A percentile compares a stretch with the other conserved stretches of the same genome.
Evolutionary conservation across 306 rosid species (phyloP).

Genomic region (Rosa multiflora): DNA sequence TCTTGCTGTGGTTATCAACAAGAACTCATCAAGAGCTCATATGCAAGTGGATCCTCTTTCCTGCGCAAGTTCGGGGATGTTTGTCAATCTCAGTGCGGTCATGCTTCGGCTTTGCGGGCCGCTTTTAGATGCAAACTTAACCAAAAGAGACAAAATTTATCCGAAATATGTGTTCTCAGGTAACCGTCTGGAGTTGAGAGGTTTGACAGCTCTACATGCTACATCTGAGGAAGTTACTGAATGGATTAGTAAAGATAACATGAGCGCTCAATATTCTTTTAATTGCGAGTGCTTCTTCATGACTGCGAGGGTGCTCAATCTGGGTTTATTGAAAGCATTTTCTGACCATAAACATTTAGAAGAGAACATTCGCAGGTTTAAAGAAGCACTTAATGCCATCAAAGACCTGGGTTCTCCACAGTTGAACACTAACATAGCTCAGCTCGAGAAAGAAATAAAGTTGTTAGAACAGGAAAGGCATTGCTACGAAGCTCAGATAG

Average conservation of each 20-base stretch:
- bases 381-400: slow-evolving; percentile 74
- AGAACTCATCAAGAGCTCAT: slow-evolving; percentile 88
- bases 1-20: slow-evolving; percentile 87
- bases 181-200: slow-evolving; percentile 71
- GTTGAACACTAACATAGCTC: slow-evolving; percentile 51
- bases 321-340: slow-evolving; percentile 90
- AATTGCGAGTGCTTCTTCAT: slow-evolving; percentile 96
- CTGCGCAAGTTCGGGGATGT: slow-evolving; percentile 97
- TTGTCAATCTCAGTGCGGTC: slow-evolving; percentile 91
- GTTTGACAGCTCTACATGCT: slow-evolving; percentile 93
- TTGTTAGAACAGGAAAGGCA: slow-evolving; percentile 67
- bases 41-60: slow-evolving; percentile 81
- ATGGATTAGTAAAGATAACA: slow-evolving; percentile 56
- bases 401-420: slow-evolving; percentile 61
- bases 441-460: slow-evolving; percentile 81
- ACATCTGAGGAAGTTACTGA: slow-evolving; percentile 88
- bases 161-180: slow-evolving; percentile 70
- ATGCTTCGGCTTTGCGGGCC: slow-evolving; percentile 94
- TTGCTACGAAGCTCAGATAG: slow-evolving; percentile 88
- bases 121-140: slow-evolving; percentile 74
- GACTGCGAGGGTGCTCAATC: slow-evolving; percentile 93
- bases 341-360: slow-evolving; percentile 86
- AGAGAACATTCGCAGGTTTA: slow-evolving; percentile 79
- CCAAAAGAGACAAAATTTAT: slow-evolving; percentile 81
- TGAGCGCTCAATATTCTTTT: slow-evolving; percentile 57